A percentile compares a stretch with the other conserved stretches of the same genome.
These are phyloP conservation scores for Ceratobasidium theobromae DNA, from an alignment of 1,284 basidiomycete genomes.

Conservation along the genomic window DNA sequence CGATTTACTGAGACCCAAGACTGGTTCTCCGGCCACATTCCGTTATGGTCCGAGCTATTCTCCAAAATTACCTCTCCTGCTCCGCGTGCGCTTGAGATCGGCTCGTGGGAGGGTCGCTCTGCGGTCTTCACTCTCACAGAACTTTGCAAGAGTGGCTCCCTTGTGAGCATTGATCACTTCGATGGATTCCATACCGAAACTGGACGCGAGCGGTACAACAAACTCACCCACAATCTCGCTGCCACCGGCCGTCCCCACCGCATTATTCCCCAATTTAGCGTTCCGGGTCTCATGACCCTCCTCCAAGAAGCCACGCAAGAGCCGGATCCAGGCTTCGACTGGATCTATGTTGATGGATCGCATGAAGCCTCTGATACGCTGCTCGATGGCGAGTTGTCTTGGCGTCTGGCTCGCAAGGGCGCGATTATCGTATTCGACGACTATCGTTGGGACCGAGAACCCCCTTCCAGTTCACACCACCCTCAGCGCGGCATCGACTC, in stretches of 20 bases:
- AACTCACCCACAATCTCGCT: constrained; percentile 52
- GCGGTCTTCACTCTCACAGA: constrained; percentile 55
- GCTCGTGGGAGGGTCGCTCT: constrained; percentile 64
- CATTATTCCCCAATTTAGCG: constrained; percentile 55
- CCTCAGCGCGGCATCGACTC: constrained; percentile 59
- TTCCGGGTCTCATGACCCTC: constrained; percentile 53
- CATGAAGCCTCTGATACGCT: constrained; percentile 61
- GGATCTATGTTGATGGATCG: constrained; percentile 61
- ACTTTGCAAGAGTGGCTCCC: constrained; percentile 51
- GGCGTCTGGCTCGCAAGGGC: constrained; percentile 55
- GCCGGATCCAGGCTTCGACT: constrained; percentile 53
- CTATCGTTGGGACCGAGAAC: constrained; percentile 56
- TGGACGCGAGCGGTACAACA: constrained; percentile 51
- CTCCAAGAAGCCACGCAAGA: constrained; percentile 50
- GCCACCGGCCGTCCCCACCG: constrained; percentile 50
- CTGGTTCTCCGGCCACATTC: constrained; percentile 55
- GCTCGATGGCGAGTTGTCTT: constrained; percentile 59
- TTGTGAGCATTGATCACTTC: constrained; percentile 61
- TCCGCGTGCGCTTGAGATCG: constrained; percentile 59
- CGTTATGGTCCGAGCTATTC: constrained; percentile 50
- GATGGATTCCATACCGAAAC: constrained; percentile 55
- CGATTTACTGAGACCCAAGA: constrained; percentile 56
- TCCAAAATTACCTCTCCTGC: constrained; percentile 43
- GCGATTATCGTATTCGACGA: constrained; percentile 61
- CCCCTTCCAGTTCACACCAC: constrained; percentile 53